A percentile compares a stretch with the other conserved stretches of the same genome.
phyloP scores from a whole-genome alignment of 305 asterid genomes.

The Fraxinus sp. region DNA sequence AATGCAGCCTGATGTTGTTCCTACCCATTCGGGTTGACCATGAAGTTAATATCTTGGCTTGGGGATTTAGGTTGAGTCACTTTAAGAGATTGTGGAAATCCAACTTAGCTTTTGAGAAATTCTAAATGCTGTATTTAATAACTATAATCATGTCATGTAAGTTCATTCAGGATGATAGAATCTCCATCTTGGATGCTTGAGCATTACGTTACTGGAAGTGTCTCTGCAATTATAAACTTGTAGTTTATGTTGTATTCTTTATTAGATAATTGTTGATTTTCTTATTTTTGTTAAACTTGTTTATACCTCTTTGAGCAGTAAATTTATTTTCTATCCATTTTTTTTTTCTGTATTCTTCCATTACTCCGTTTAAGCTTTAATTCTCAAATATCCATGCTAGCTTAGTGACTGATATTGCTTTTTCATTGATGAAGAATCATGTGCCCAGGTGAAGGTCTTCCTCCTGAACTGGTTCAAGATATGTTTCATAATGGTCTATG shows the following conservation, averaged over 20 bases:
- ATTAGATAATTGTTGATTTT: background rate
- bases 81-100: background rate
- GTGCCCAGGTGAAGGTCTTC: slow-evolving; percentile 86
- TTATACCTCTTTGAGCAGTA: background rate
- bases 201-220: background rate
- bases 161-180: background rate
- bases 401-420: background rate
- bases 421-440: slow-evolving; percentile 44
- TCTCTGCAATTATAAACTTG: background rate
- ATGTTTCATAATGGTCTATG: slow-evolving; percentile 71
- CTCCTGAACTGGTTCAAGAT: slow-evolving; percentile 73
- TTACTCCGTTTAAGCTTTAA: background rate
- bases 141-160: background rate
- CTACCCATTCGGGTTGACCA: background rate
- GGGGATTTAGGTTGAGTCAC: background rate
- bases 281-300: background rate
- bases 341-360: background rate
- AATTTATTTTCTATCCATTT: background rate
- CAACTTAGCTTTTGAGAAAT: background rate
- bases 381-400: background rate
- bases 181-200: background rate
- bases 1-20: background rate
- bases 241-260: background rate
- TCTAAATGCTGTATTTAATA: background rate
- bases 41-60: background rate